These are phyloP conservation scores for Clarireedia paspali DNA, from an alignment of 2,329 filamentous ascomycete species.

Conservation along the genomic window DNA sequence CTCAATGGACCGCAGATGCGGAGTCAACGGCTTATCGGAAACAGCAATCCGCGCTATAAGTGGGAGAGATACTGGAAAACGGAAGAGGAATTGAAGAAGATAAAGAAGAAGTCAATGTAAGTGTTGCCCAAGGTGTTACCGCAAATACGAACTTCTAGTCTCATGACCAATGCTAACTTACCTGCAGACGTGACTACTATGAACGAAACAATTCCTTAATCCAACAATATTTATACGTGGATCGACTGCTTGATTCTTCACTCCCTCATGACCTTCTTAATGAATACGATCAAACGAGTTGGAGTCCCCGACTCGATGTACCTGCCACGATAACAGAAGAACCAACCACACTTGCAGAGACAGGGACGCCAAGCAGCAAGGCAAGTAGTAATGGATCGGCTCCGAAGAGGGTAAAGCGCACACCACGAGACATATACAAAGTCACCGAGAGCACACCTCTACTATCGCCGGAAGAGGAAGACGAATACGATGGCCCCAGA, in stretches of 20 bases:
- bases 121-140: background rate
- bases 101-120: conserved; percentile 47
- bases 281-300: conserved; percentile 60
- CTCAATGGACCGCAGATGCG: conserved; percentile 66
- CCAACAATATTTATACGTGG: conserved; percentile 90
- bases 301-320: conserved; percentile 44
- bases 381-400: conserved; percentile 28
- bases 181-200: conserved; percentile 66
- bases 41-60: conserved; percentile 70
- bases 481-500: conserved; percentile 36
- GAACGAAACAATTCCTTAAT: conserved; percentile 82
- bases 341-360: conserved; percentile 30
- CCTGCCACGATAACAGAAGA: conserved; percentile 75
- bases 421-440: conserved; percentile 80
- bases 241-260: conserved; percentile 81
- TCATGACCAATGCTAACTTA: conserved; percentile 14
- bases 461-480: conserved; percentile 37
- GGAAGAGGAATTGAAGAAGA: conserved; percentile 61
- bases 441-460: conserved; percentile 60
- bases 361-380: conserved; percentile 7
- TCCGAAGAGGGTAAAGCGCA: conserved; percentile 60
- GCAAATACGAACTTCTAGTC: background rate
- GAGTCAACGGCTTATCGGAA: conserved; percentile 81
- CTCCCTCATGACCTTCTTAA: conserved; percentile 88
- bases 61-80: conserved; percentile 86